Percentiles rank a stretch among this genome's conserved stretches.
Evolutionary conservation across 306 rosid species (phyloP).

Genomic region (Lotus japonicus): DNA sequence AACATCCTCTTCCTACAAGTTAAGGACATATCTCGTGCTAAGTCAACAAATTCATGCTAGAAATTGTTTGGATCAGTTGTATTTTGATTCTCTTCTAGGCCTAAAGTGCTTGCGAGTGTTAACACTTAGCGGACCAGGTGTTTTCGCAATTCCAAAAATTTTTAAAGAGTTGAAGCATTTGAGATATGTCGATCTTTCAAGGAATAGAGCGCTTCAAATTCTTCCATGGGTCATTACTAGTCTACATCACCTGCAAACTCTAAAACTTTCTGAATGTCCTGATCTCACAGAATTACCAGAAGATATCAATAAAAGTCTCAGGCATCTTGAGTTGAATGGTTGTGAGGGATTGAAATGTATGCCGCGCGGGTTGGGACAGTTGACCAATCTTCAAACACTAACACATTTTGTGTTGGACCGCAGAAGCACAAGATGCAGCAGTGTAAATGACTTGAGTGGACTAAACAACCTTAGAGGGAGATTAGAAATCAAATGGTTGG

Average conservation of each 20-base stretch:
- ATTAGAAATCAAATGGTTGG: background rate
- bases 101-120: slow-evolving; percentile 15
- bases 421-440: background rate
- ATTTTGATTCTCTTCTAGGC: background rate
- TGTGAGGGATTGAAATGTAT: slow-evolving; percentile 2
- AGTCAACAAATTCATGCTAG: background rate
- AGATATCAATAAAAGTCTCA: slow-evolving; percentile 16
- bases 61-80: background rate
- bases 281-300: slow-evolving; percentile 6
- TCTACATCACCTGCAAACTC: slow-evolving; percentile 18
- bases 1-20: background rate
- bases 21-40: slow-evolving; percentile 14
- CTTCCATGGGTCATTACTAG: slow-evolving; percentile 7
- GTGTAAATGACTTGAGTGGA: slow-evolving; percentile 2
- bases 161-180: slow-evolving; percentile 17
- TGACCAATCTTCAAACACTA: slow-evolving; percentile 18
- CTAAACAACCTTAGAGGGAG: slow-evolving; percentile 24
- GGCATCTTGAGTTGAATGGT: slow-evolving; percentile 18
- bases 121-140: background rate
- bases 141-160: background rate
- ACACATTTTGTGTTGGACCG: background rate
- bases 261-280: slow-evolving; percentile 8
- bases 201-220: background rate
- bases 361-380: slow-evolving; percentile 14
- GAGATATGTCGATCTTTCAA: slow-evolving; percentile 28